phyloP scores from a whole-genome alignment of 1,139 yeast species.

The Cylindricascospora bacillispora region DNA sequence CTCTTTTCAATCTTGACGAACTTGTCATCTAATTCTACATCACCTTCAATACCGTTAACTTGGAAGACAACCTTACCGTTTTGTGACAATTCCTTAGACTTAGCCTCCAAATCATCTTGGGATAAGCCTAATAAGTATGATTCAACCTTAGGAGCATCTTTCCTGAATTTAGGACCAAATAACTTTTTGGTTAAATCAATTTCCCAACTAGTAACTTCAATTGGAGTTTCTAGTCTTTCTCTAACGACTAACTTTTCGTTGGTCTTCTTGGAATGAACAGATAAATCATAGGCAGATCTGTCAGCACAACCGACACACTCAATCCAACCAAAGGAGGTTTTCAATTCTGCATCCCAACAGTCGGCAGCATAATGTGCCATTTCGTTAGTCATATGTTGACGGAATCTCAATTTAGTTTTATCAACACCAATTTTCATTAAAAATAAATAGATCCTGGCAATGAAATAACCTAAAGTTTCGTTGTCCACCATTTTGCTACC shows the following conservation, averaged over 20 bases:
- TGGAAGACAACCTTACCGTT: conserved; percentile 54
- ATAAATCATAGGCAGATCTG: conserved; percentile 93
- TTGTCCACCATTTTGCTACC: conserved; percentile 79
- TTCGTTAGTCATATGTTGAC: conserved; percentile 97
- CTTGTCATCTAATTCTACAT: conserved; percentile 57
- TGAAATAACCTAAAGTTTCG: conserved; percentile 91
- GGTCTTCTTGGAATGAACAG: conserved; percentile 91
- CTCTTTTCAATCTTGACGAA: conserved; percentile 68
- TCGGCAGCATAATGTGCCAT: conserved; percentile 99
- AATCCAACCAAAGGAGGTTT: conserved; percentile 96
- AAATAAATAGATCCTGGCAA: conserved; percentile 83
- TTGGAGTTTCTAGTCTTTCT: conserved; percentile 75
- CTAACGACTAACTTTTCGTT: conserved; percentile 91
- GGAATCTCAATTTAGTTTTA: conserved; percentile 71
- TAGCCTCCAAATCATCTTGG: conserved; percentile 74
- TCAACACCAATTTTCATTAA: conserved; percentile 85
- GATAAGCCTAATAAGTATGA: conserved; percentile 63
- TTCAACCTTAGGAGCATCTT: conserved; percentile 89
- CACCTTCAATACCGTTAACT: conserved; percentile 48
- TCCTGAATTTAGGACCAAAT: conserved; percentile 95
- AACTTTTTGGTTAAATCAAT: conserved; percentile 83
- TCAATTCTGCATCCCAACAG: conserved; percentile 99
- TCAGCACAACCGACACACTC: conserved; percentile 99
- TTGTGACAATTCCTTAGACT: conserved; percentile 50
- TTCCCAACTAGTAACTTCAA: conserved; percentile 71